phyloP scores from a whole-genome alignment of 2,329 filamentous ascomycete species.

The Nectriaceae sp. region DNA sequence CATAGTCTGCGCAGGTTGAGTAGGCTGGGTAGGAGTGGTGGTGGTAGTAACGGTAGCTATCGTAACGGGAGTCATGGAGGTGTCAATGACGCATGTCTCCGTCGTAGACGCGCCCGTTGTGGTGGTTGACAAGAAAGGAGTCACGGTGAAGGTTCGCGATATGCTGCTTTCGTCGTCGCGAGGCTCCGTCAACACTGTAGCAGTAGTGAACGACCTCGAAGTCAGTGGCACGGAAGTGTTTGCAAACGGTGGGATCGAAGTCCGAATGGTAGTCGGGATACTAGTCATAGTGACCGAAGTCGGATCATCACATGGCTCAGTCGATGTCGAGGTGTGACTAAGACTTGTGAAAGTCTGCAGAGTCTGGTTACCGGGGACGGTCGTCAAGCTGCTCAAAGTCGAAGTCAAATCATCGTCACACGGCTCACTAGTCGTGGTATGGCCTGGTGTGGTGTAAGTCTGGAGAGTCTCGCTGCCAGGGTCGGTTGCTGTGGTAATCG shows the following conservation, averaged over 20 bases:
- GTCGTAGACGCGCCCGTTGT: constrained; percentile 2
- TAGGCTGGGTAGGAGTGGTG: constrained; percentile 22
- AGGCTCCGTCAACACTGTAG: constrained; percentile 16
- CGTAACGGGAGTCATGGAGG: constrained; percentile 33
- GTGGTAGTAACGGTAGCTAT: constrained; percentile 27
- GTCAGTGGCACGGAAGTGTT: background rate
- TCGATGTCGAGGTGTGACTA: background rate
- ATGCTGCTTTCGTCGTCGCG: constrained; percentile 6
- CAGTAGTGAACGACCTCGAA: no score
- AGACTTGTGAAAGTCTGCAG: constrained; percentile 5
- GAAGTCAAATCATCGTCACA: background rate
- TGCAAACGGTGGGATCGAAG: background rate
- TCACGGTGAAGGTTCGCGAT: constrained; percentile 5
- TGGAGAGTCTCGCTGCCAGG: background rate
- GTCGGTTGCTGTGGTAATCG: background rate
- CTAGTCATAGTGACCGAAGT: constrained; percentile 10
- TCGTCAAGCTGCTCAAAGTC: background rate
- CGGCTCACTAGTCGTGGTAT: background rate
- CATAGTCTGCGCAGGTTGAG: constrained; percentile 33
- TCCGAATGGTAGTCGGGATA: constrained; percentile 13
- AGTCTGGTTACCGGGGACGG: constrained; percentile 1
- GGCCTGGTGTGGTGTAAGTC: background rate
- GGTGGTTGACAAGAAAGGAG: constrained; percentile 9
- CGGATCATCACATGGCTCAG: background rate
- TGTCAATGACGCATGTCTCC: constrained; percentile 35